A percentile compares a stretch with the other conserved stretches of the same genome.
Evolutionary conservation across 2,329 filamentous ascomycete genomes (phyloP).

Genomic region (Alternaria metachromatica): DNA sequence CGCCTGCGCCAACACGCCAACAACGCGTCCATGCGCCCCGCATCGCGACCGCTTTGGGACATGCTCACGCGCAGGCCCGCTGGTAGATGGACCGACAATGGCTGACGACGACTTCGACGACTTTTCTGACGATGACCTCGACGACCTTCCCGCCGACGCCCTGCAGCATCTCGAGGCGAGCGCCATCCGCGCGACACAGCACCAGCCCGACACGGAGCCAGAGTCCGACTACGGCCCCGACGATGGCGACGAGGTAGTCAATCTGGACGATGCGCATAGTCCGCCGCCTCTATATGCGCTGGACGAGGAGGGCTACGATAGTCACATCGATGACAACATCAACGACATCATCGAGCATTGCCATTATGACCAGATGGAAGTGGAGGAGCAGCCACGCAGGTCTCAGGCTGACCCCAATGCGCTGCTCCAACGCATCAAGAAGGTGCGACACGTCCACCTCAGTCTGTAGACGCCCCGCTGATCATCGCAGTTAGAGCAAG

Average conservation of each 20-base stretch:
- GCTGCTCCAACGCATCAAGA: conserved; percentile 53
- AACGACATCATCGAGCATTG: not conserved
- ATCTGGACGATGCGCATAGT: conserved; percentile 49
- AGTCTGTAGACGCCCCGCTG: conserved; percentile 15
- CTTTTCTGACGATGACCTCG: conserved; percentile 54
- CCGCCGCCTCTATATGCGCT: not conserved
- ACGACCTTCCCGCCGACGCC: conserved; percentile 54
- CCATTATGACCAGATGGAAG: conserved; percentile 21
- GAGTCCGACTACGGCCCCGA: conserved; percentile 54
- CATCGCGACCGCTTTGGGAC: conserved; percentile 8
- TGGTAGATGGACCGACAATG: conserved; percentile 26
- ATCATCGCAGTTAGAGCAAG: conserved; percentile 51
- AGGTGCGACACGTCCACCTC: conserved; percentile 31
- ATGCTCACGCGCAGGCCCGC: conserved; percentile 2
- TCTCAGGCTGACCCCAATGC: conserved; percentile 38
- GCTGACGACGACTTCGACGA: conserved; percentile 57
- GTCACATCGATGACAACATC: not conserved
- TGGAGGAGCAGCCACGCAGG: conserved; percentile 28
- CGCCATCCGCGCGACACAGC: conserved; percentile 51
- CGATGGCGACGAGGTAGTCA: conserved; percentile 53
- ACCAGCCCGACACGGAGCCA: conserved; percentile 9
- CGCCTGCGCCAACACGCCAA: conserved; percentile 5
- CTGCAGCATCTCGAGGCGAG: conserved; percentile 54
- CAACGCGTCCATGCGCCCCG: conserved; percentile 17
- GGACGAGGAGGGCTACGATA: not conserved